Conservation (phyloP, 768 basidiomycete genomes). For the Kwoniella dejecticola region DNA sequence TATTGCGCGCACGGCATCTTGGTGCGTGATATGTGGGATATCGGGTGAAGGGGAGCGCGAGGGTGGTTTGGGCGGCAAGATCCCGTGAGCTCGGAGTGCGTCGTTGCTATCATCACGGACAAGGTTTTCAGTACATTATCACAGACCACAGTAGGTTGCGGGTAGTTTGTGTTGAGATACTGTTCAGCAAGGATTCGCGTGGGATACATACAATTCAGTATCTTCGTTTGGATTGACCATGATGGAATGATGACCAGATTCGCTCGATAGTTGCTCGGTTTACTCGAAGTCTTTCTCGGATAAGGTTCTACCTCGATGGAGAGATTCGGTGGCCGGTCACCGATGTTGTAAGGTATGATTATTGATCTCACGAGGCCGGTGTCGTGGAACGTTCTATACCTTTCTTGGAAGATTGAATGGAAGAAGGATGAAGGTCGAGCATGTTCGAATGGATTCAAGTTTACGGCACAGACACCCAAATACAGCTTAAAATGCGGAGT, state of each 20-base stretch:
- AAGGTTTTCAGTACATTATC: too few species aligned
- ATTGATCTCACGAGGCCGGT: background rate
- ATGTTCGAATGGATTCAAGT: background rate
- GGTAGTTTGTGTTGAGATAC: too few species aligned
- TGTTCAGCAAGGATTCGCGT: slow-evolving; percentile 1
- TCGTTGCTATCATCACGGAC: too few species aligned
- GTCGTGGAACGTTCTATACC: slow-evolving; percentile 1
- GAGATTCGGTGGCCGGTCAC: too few species aligned
- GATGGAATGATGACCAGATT: too few species aligned
- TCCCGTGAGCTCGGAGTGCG: slow-evolving; percentile 86
- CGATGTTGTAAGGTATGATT: too few species aligned
- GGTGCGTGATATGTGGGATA: slow-evolving; percentile 69
- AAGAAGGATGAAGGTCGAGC: background rate
- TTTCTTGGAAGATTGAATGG: background rate
- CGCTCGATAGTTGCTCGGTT: too few species aligned
- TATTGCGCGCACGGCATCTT: slow-evolving; percentile 46
- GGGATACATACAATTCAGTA: slow-evolving; percentile 81
- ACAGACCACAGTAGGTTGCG: too few species aligned
- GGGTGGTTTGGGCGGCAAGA: slow-evolving; percentile 73
- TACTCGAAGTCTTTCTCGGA: too few species aligned
- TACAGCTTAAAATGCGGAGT: background rate
- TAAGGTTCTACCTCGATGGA: too few species aligned
- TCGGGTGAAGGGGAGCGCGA: slow-evolving; percentile 72
- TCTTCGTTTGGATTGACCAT: slow-evolving; percentile 78
- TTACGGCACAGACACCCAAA: background rate